Evolutionary conservation across 345 rosid species (phyloP).

Genomic region (Populus tremula): DNA sequence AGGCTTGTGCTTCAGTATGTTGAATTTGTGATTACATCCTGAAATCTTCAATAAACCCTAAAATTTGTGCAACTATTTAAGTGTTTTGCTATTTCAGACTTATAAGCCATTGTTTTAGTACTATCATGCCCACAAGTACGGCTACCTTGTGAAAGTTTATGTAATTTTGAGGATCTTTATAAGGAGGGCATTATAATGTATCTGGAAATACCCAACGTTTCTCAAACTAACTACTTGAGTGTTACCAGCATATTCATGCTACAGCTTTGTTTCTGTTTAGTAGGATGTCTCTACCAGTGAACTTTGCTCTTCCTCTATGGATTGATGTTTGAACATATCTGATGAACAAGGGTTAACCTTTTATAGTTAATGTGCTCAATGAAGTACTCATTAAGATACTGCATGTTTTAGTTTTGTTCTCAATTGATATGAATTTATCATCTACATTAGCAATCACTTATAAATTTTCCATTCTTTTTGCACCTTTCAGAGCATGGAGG

Average conservation of each 20-base stretch:
- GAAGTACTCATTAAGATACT: background rate
- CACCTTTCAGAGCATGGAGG: slow-evolving; percentile 45
- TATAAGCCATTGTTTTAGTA: background rate
- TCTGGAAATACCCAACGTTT: background rate
- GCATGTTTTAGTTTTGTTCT: background rate
- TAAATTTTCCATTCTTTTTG: background rate
- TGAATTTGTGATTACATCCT: background rate
- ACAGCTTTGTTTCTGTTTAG: background rate
- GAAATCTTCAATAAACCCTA: background rate
- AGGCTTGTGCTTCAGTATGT: background rate
- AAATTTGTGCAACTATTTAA: background rate
- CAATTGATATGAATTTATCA: background rate
- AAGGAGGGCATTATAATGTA: background rate
- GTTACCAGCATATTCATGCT: background rate
- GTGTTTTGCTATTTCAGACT: background rate
- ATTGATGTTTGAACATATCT: slow-evolving; percentile 7
- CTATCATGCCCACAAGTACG: background rate
- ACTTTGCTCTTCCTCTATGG: background rate
- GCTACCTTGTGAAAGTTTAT: background rate
- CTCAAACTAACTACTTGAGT: background rate
- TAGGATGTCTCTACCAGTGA: background rate
- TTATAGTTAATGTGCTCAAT: background rate
- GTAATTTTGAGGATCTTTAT: background rate
- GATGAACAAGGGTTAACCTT: background rate
- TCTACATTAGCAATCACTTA: background rate